Base-by-base conservation (phyloP, 75 land plant genomes). In the Pseudotsuga menziesii region DNA sequence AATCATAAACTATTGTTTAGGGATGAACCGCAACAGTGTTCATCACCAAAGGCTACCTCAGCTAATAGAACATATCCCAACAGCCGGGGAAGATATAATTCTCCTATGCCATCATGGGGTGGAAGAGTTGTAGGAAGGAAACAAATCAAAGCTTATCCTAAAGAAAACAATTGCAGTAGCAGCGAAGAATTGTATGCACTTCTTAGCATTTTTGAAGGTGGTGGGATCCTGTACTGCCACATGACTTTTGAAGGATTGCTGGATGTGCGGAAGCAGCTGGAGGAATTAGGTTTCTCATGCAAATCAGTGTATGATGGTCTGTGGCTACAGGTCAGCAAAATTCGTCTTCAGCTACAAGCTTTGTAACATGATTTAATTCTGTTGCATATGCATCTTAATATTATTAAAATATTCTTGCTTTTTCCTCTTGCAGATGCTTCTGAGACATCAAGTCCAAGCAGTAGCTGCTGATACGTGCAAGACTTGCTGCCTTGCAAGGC, bases 261-360 rank as follows among this genome's bases (percentile, higher is more conserved):
- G 32, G 87, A 96, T 83, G 88, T 87, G 61, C 77, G 99, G 71
- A 89, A 84, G 74, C 92, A 88, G 44, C 89, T 96, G 58, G 99
- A 96, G 77, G 99, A 94, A 79, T 82, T 94, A 76, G 97, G 97
- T 13, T 96, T 96, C 72, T 91, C 94, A 75, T 96, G 99, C 83
- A 96, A 90, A 85, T 90, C 99, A 56, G 91, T 90, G 41, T 90
- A 89, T 83, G 99, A 96, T 85, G 91, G 99, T 36, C 86, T 94
- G 57, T 96, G 99, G 99, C 84, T 96, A 64, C 99, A 96, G 91
- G 99, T 96, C 14, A 62, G 86, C 22, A 76, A 60, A 61, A 61
- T 52, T 72, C 3, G 61, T 79, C 32, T 54, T 44, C 41, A 39
- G 35, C 27, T 77, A 32, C 14, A 20, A 41, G 25, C 32, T 17